Evolutionary conservation across 352 stramenopile genomes (phyloP), one percentile per base, ranked within the genome.

Genomic region (Phytophthora cactorum): DNA sequence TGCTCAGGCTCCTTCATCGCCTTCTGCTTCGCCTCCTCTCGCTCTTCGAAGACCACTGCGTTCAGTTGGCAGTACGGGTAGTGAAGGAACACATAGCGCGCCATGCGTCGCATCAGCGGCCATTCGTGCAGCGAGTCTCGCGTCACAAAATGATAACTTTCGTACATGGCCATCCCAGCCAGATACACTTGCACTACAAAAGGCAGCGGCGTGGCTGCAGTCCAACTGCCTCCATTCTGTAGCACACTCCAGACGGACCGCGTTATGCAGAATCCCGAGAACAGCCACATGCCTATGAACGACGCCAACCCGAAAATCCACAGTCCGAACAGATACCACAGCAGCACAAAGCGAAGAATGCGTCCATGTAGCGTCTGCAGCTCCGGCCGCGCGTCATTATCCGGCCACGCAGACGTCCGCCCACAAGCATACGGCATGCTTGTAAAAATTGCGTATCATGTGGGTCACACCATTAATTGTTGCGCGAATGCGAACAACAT

Each of bases 61-160:
- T 77, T 72, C 36, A 82, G 66, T 34, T 74, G 73, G 58, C 86
- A 89, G 63, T 89, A 90, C 39, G 72, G 82, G 65, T 72, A 84
- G 12, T 82, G 58, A 27, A 86, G 79, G 38, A 91, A 66, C 3
- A 82, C 61, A 22, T 71, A 77, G 51, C 88, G 81, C 3, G 75
- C 68, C 9, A 61, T 39, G 17, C 66, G 44, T 38, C 83, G 72
- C 54, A 88, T 75, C 4, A 70, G 49, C n/a, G 77, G 77, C 84
- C 84, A 92, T 41, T 60, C 39, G 28, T 78, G 71, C 39, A 41
- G 15, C n/a, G 58, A 70, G 6, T 46, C 46, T 4, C 68, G 68
- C 5, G 47, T 75, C 2, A 81, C 29, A 5, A 52, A 65, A 36
- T 83, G 75, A 44, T 84, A 87, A 14, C 77, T 71, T 53, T 82